Evolutionary conservation across 2,329 filamentous ascomycete genomes (phyloP).

Genomic region (Fusarium oligoseptatum): DNA sequence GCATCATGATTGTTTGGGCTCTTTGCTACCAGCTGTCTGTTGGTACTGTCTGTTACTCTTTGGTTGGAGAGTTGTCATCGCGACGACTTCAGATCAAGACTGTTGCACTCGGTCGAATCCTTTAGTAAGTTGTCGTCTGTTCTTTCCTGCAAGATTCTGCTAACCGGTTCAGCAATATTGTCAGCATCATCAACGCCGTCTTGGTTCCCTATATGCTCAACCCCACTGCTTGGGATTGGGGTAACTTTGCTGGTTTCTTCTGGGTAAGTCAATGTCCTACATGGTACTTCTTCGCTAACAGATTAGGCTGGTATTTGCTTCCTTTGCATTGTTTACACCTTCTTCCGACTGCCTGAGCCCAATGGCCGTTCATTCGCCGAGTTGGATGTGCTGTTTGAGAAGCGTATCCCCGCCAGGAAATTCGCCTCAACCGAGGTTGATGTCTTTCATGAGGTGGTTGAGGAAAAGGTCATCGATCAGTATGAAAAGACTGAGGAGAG

Average conservation of each 20-base stretch:
- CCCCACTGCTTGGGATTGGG: conserved; percentile 87
- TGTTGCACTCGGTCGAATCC: conserved; percentile 84
- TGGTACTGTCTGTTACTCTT: conserved; percentile 89
- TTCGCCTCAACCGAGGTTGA: conserved; percentile 73
- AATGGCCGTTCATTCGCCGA: conserved; percentile 86
- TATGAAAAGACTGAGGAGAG: conserved; percentile 56
- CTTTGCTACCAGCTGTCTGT: conserved; percentile 88
- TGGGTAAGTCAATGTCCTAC: conserved; percentile 65
- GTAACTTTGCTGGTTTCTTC: conserved; percentile 89
- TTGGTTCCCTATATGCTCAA: conserved; percentile 95
- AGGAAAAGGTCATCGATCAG: conserved; percentile 60
- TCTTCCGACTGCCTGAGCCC: conserved; percentile 74
- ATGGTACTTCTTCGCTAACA: conserved; percentile 12
- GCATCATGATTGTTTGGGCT: conserved; percentile 87
- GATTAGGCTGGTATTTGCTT: conserved; percentile 77
- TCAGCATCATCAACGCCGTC: conserved; percentile 84
- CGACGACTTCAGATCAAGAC: conserved; percentile 91
- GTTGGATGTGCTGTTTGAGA: conserved; percentile 86
- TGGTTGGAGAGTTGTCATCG: conserved; percentile 87
- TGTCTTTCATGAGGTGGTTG: conserved; percentile 67
- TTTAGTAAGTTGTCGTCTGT: conserved; percentile 67
- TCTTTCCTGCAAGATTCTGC: fast-evolving
- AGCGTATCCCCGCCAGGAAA: conserved; percentile 76
- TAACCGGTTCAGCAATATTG: conserved; percentile 71
- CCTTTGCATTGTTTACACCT: conserved; percentile 82